Percentiles rank a stretch among this genome's conserved stretches.
Evolutionary conservation across 23 red algal genomes (phyloP).

Genomic region (Chondrus crispus): DNA sequence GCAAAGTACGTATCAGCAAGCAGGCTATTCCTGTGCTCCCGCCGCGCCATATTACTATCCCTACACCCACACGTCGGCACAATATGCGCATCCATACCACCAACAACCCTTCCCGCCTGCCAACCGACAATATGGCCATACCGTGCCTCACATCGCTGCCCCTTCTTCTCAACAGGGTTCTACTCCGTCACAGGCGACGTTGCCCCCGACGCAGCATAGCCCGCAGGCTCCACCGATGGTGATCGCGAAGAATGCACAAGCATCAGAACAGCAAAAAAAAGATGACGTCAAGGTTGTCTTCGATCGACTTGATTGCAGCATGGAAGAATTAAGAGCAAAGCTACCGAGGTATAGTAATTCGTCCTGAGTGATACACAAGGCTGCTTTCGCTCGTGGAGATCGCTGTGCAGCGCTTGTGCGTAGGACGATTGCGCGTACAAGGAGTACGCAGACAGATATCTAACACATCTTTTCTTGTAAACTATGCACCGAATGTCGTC

Average conservation of each 20-base stretch:
- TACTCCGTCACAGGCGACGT: background rate
- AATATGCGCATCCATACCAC: background rate
- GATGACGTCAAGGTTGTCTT: slow-evolving; percentile 1
- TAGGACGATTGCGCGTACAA: too few relatives aligned
- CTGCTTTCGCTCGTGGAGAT: too few relatives aligned
- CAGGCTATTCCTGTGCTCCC: background rate
- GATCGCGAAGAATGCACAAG: background rate
- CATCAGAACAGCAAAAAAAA: background rate
- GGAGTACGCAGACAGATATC: too few relatives aligned
- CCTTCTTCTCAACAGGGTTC: background rate
- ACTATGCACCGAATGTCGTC: too few relatives aligned
- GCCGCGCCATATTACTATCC: background rate
- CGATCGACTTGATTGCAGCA: background rate
- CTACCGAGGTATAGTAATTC: slow-evolving; percentile 43
- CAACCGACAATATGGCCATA: background rate
- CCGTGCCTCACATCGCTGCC: background rate
- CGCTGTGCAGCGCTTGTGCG: too few relatives aligned
- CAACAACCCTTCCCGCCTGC: background rate
- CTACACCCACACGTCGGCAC: background rate
- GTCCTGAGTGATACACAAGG: too few relatives aligned
- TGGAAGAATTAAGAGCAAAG: slow-evolving; percentile 43
- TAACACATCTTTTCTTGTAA: too few relatives aligned
- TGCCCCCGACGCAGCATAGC: background rate
- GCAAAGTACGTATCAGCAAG: background rate
- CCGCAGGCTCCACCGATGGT: background rate